phyloP scores from a whole-genome alignment of 306 rosid species.

The Ceratonia siliqua region DNA sequence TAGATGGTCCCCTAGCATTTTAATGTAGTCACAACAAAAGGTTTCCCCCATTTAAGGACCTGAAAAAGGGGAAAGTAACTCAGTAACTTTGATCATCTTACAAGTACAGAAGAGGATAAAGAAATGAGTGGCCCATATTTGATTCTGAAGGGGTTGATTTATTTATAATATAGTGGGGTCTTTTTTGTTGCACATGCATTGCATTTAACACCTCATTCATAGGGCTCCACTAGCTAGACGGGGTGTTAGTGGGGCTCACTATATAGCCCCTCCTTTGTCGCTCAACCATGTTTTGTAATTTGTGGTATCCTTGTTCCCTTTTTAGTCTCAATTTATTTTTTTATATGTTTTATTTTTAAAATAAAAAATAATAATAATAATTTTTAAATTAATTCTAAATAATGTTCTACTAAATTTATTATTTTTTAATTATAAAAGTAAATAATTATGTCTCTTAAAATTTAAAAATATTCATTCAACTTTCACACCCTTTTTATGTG shows the following conservation, averaged over 20 bases:
- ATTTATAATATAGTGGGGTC: slow-evolving; percentile 20
- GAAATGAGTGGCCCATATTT: slow-evolving; percentile 11
- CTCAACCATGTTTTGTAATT: background rate
- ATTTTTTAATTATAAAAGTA: too few relatives aligned
- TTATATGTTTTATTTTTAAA: too few relatives aligned
- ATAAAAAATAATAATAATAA: too few relatives aligned
- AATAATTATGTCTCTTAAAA: too few relatives aligned
- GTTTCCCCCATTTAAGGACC: slow-evolving; percentile 27
- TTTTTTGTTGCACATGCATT: slow-evolving; percentile 46
- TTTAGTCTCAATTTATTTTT: too few relatives aligned
- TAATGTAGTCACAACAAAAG: slow-evolving; percentile 29
- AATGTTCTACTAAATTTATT: too few relatives aligned
- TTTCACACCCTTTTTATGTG: too few relatives aligned
- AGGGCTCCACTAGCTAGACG: background rate
- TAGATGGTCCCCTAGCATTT: background rate
- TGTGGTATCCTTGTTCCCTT: too few relatives aligned
- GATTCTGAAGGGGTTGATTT: slow-evolving; percentile 11
- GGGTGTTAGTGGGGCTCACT: slow-evolving; percentile 36
- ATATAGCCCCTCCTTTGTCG: slow-evolving; percentile 3
- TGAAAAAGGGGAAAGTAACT: slow-evolving; percentile 33
- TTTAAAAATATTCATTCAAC: too few relatives aligned
- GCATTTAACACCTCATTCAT: slow-evolving; percentile 51
- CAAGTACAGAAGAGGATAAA: slow-evolving; percentile 13
- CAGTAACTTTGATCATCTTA: slow-evolving; percentile 11
- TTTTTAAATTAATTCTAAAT: too few relatives aligned